Conservation (phyloP, 106 monocot species). For the Triglochin maritima region DNA sequence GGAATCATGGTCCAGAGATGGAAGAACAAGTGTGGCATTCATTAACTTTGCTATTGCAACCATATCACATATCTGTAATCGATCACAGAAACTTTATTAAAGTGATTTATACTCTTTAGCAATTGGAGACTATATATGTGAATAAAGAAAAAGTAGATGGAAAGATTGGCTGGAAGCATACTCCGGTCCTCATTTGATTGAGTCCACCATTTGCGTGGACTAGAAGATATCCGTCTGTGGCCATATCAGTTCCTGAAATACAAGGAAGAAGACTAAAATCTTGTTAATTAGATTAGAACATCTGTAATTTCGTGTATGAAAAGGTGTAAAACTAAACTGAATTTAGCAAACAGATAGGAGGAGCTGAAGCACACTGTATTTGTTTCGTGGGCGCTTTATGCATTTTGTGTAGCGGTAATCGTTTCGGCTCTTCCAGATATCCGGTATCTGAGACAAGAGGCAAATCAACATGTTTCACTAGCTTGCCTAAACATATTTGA, state of each 20-base stretch:
- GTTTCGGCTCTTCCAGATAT: constrained; percentile 40
- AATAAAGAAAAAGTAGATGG: not conserved
- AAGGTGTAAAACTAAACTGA: not conserved
- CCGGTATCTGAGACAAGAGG: constrained; percentile 21
- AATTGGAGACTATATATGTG: not conserved
- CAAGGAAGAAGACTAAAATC: not conserved
- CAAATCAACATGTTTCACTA: not conserved
- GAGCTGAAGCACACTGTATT: constrained; percentile 15
- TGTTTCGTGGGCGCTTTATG: constrained; percentile 32
- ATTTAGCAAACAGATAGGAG: not conserved
- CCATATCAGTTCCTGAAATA: constrained; percentile 5
- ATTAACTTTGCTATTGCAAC: constrained; percentile 52
- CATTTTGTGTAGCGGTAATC: constrained; percentile 26
- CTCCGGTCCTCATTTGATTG: constrained; percentile 90
- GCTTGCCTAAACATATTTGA: too few species aligned
- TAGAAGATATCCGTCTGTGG: constrained; percentile 51
- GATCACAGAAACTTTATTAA: not conserved
- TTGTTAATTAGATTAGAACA: not conserved
- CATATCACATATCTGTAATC: constrained; percentile 60
- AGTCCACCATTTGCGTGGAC: constrained; percentile 82
- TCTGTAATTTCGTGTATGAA: not conserved
- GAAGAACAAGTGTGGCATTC: constrained; percentile 62
- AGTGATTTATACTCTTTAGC: not conserved
- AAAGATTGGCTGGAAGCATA: constrained; percentile 8
- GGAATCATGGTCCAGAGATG: constrained; percentile 47